A percentile compares a stretch with the other conserved stretches of the same genome.
These are phyloP conservation scores for Pleurotus platypus DNA, from an alignment of 768 basidiomycete species.

Conservation along the genomic window DNA sequence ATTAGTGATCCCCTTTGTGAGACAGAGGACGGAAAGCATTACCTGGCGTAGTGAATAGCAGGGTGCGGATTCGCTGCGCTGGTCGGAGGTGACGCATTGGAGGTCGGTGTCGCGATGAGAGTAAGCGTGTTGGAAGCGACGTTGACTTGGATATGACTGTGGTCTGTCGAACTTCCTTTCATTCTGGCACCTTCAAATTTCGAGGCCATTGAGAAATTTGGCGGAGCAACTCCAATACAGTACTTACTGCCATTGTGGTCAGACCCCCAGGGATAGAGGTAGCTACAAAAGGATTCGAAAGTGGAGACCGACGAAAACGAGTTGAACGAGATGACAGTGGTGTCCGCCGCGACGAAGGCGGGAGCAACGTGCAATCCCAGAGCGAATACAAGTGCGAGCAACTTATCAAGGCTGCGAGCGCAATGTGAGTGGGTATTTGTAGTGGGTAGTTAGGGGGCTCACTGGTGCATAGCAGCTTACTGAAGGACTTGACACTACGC, in stretches of 20 bases:
- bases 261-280: constrained; percentile 44
- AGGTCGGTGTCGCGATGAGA: constrained; percentile 38
- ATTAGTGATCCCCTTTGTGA: not conserved
- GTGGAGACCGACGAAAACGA: constrained; percentile 34
- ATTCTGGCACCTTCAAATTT: constrained; percentile 33
- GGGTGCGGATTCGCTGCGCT: constrained; percentile 37
- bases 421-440: no score
- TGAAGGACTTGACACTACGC: no score
- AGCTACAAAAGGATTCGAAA: constrained; percentile 37
- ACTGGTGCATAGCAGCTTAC: no score
- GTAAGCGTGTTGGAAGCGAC: constrained; percentile 34
- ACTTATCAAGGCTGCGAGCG: no score
- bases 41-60: constrained; percentile 40
- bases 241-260: constrained; percentile 42
- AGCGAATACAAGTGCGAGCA: not conserved
- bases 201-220: no score
- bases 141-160: constrained; percentile 27
- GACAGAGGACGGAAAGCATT: not conserved
- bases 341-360: constrained; percentile 19
- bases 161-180: constrained; percentile 36
- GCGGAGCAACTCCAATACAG: not conserved
- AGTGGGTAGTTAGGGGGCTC: no score
- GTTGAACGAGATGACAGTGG: constrained; percentile 34
- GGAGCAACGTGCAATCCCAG: constrained; percentile 10
- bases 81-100: constrained; percentile 33